Evolutionary conservation across 257 asterid species (phyloP), one percentile per base, ranked within the genome.

Genomic region (Nicotiana attenuata): DNA sequence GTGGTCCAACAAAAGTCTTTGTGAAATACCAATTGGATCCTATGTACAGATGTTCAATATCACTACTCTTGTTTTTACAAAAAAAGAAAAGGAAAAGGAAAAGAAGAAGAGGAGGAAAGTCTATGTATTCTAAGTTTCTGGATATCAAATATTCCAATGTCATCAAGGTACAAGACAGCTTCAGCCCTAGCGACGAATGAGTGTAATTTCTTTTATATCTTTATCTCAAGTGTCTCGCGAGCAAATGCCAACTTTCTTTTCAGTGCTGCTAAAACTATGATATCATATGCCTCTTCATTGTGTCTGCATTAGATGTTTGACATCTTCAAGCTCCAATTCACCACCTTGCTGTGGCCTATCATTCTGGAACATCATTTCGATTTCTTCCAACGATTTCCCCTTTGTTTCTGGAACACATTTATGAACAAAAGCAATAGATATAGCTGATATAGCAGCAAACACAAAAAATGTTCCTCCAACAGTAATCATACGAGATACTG

Each of bases 331-430:
- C 88, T 90, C 91, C 73, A 88, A 82, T 82, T 84, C 91, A 35
- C 88, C 87, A 67, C 81, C 88, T 69, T 50, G 52, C 86, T 84
- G 82, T 35, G 73, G 82, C 31, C 57, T 59, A 9, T 88, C 87
- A 33, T 77, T 84, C 83, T 87, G 90, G 82, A 90, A 92, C 50
- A 90, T 79, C 87, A 85, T 73, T 80, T 91, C 97, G 3, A 92
- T 91, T 80, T 92, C 88, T 87, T 92, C 97, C n/a, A 92, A 61
- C 2, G 97, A 89, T 24, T 91, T 92, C 63, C 95, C 97, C 81
- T 91, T 91, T 0, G 97, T 92, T 80, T 92, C 97, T 0, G 95
- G 97, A 3, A 90, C 86, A 56, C 68, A 85, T 29, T 83, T 87
- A 53, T 89, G 76, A 22, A 92, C 88, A 57, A 92, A 90, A 55